Evolutionary conservation across 179 eudicot species (phyloP).

Genomic region (Beta macrorhiza): DNA sequence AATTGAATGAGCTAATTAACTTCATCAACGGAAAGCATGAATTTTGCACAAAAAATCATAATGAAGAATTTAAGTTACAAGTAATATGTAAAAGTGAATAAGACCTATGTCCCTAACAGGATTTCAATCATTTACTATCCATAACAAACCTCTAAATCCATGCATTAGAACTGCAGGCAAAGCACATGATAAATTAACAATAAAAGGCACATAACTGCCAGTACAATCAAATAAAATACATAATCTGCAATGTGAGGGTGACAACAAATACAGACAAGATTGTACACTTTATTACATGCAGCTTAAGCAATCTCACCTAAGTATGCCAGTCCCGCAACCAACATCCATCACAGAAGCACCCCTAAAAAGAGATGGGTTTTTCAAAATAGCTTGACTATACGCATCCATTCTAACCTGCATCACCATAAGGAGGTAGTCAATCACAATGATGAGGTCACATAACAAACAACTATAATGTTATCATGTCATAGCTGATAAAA

Average conservation of each 20-base stretch:
- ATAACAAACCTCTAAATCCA: neutral
- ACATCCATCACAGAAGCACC: constrained; percentile 84
- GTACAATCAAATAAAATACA: neutral
- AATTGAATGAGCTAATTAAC: neutral
- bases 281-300: neutral
- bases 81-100: neutral
- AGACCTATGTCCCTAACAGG: neutral
- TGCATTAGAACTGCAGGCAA: neutral
- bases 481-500: neutral
- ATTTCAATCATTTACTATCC: neutral
- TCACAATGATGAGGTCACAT: neutral
- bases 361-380: constrained; percentile 70
- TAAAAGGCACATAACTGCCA: neutral
- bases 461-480: neutral
- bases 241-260: neutral
- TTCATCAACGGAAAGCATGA: neutral
- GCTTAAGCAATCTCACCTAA: constrained; percentile 50
- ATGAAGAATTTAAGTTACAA: neutral
- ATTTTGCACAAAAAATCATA: neutral
- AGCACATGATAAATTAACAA: neutral
- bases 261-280: neutral
- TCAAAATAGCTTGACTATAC: constrained; percentile 70
- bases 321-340: constrained; percentile 96
- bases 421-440: constrained; percentile 1
- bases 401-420: constrained; percentile 85